These are phyloP conservation scores for Perkinsus marinus DNA, from an alignment of 169 alveolate species.

Conservation along the genomic window DNA sequence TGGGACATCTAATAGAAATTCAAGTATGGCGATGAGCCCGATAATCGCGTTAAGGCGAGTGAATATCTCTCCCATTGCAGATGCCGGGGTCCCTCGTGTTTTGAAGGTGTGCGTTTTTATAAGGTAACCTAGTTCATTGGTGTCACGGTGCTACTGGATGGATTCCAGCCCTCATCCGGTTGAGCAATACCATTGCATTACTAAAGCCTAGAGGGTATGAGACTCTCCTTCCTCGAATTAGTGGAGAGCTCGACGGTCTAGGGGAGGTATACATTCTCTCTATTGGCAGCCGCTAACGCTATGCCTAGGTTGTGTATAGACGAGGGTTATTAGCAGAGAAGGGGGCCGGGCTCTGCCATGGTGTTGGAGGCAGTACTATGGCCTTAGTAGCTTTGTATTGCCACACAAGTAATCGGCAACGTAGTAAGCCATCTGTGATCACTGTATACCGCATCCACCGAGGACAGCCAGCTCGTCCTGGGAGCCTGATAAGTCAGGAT, in stretches of 20 bases:
- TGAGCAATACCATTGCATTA: neutral
- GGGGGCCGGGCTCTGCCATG: neutral
- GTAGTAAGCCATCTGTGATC: neutral
- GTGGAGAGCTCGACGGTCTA: neutral
- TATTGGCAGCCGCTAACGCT: neutral
- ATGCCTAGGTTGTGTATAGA: neutral
- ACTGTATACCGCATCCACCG: neutral
- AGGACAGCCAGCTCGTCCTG: no score
- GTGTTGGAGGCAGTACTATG: neutral
- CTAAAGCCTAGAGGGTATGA: neutral
- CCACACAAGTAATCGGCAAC: no score
- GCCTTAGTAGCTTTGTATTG: neutral
- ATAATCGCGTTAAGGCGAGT: no score
- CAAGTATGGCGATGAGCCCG: no score
- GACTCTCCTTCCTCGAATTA: neutral
- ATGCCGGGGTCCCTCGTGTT: no score
- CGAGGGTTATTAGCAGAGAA: neutral
- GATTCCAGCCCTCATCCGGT: neutral
- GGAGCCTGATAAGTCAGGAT: neutral
- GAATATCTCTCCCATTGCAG: no score
- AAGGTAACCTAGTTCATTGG: neutral
- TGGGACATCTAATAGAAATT: no score
- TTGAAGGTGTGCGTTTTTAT: no score
- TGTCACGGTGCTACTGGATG: neutral
- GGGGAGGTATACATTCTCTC: neutral